Evolutionary conservation across 257 asterid species (phyloP), one percentile per base, ranked within the genome.

Genomic region (Prunella vulgaris): DNA sequence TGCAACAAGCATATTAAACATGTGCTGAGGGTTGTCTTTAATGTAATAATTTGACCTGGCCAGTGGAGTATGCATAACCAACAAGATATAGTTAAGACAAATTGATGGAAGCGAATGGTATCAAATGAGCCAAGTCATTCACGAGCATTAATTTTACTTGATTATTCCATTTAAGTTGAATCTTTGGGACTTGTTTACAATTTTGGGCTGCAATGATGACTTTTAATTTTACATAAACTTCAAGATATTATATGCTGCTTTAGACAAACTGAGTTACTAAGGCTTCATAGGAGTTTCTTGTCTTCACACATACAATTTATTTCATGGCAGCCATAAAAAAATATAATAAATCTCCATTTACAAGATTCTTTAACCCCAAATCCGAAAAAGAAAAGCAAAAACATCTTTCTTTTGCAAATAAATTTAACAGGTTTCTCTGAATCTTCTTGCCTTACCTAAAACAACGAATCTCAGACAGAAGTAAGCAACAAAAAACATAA

Each of bases 41-140:
- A 15, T 44, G 79, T 51, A 61, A 53, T 21, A 75, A 18, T 30
- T n/a, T 18, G 37, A 51, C 37, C 37, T 60, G 68, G 51, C 18
- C 14, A 12, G 24, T 56, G 57, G 57, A 30, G 71, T 25, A 65
- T 46, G 70, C 71, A n/a, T 27, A 17, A 49, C 33, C 48, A 32
- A 67, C 10, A 20, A 22, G 60, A 59, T 44, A 42, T 46, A 13
- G 52, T 70, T 44, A 2, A 58, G 22, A 32, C 60, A 6, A 15
- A 56, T 18, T 66, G 24, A 21, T 32, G 12, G 4, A 58, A 37
- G 61, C 0, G 2, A 33, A 33, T 10, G 18, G 22, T 32, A 61
- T 61, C 37, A 54, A 48, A 60, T 46, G 59, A 27, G 61, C 21
- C 21, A 49, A 21, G 64, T 2, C 62, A 33, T 32, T 72, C 64